These are phyloP conservation scores for Carex cristatella DNA, from an alignment of 176 grass and related monocot species.

Conservation along the genomic window DNA sequence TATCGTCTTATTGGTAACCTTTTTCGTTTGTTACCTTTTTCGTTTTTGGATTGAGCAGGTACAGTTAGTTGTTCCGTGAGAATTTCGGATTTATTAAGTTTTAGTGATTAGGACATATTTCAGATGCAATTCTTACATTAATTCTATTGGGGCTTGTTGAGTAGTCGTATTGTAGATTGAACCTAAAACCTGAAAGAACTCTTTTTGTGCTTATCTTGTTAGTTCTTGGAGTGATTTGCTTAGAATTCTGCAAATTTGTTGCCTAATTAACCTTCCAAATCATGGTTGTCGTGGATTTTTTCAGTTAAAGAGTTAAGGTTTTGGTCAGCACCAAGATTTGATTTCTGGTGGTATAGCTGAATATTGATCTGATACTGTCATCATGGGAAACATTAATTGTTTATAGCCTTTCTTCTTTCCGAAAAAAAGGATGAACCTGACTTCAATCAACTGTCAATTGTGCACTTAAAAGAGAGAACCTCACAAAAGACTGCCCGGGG, in stretches of 20 bases:
- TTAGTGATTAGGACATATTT: neutral
- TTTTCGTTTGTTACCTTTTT: neutral
- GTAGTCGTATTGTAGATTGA: neutral
- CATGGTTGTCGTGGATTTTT: neutral
- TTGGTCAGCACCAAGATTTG: neutral
- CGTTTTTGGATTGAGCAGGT: neutral
- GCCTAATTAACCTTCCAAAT: neutral
- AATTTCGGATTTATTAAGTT: neutral
- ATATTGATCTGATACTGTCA: neutral
- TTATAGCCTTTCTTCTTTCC: neutral
- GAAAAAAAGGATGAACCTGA: neutral
- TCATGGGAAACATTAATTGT: neutral
- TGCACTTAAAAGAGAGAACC: neutral
- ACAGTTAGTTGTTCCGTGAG: neutral
- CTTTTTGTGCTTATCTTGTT: neutral
- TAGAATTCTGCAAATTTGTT: neutral
- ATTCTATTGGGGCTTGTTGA: neutral
- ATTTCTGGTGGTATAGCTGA: neutral
- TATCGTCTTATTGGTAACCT: slow-evolving; percentile 42
- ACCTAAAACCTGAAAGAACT: neutral
- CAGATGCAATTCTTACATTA: neutral
- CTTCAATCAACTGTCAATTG: neutral
- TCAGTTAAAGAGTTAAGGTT: neutral
- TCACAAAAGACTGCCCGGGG: neutral
- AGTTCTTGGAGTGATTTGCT: neutral